Evolutionary conservation across 805 yeast species (phyloP).

Genomic region (Naumovozyma castellii): DNA sequence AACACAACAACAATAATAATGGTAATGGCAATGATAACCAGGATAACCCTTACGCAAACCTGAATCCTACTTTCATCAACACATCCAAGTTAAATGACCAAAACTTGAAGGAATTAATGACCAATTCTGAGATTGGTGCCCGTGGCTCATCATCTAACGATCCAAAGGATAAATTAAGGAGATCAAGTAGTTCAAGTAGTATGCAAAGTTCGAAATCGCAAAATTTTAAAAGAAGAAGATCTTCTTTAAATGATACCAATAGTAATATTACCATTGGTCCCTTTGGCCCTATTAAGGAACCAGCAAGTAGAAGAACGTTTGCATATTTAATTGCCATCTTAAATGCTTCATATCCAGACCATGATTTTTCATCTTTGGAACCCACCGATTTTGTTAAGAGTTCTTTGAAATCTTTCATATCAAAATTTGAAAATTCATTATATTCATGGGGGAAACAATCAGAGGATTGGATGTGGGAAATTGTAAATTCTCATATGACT

Average conservation of each 20-base stretch:
- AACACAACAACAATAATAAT: constrained; percentile 5
- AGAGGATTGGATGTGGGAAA: constrained; percentile 79
- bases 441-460: constrained; percentile 51
- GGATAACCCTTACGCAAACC: constrained; percentile 1
- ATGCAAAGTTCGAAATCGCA: constrained; percentile 7
- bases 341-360: constrained; percentile 91
- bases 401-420: constrained; percentile 39
- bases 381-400: constrained; percentile 66
- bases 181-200: constrained; percentile 23
- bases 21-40: constrained; percentile 2
- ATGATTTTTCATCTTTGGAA: constrained; percentile 79
- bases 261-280: constrained; percentile 42
- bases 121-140: constrained; percentile 20
- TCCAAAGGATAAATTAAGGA: constrained; percentile 10
- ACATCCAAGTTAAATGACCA: constrained; percentile 29
- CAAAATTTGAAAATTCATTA: constrained; percentile 68
- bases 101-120: constrained; percentile 28
- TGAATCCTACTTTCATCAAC: constrained; percentile 7
- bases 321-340: constrained; percentile 84
- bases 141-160: constrained; percentile 23
- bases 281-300: constrained; percentile 82
- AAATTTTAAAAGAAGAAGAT: constrained; percentile 17
- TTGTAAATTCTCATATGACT: constrained; percentile 73
- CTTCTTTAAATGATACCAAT: constrained; percentile 20
- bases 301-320: constrained; percentile 81